phyloP scores from a whole-genome alignment of 306 rosid genomes.

The Clitoria ternatea region DNA sequence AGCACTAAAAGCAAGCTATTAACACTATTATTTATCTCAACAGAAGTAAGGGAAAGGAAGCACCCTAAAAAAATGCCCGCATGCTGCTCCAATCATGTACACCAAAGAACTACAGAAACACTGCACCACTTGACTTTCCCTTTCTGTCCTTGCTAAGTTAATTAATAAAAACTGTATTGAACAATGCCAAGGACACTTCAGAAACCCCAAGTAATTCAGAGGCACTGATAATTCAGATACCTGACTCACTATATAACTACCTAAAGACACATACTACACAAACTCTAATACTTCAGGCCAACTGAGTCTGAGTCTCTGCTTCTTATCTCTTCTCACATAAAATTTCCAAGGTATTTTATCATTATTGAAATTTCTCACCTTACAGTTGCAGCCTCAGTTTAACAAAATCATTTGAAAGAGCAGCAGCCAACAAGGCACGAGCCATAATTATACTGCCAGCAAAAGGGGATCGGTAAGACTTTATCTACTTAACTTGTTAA shows the following conservation, averaged over 20 bases:
- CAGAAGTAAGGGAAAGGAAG: neutral
- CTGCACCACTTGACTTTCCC: neutral
- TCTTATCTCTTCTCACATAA: neutral
- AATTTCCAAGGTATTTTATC: neutral
- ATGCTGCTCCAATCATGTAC: neutral
- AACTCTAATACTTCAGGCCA: neutral
- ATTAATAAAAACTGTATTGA: neutral
- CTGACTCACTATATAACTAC: neutral
- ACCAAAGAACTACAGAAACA: neutral
- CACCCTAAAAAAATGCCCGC: neutral
- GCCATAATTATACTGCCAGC: constrained; percentile 88
- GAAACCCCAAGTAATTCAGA: neutral
- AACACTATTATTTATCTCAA: neutral
- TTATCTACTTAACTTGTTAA: constrained; percentile 18
- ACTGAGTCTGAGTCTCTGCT: neutral
- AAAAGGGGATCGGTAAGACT: constrained; percentile 81
- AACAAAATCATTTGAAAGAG: constrained; percentile 92
- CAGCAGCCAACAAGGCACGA: constrained; percentile 90
- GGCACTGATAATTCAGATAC: neutral
- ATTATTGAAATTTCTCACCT: constrained; percentile 32
- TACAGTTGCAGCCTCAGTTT: constrained; percentile 85
- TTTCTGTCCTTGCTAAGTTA: neutral
- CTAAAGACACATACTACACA: neutral
- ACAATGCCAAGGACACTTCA: neutral
- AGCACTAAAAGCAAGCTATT: neutral